phyloP scores from a whole-genome alignment of 495 filamentous ascomycete genomes.

The Tuber calosporum region DNA sequence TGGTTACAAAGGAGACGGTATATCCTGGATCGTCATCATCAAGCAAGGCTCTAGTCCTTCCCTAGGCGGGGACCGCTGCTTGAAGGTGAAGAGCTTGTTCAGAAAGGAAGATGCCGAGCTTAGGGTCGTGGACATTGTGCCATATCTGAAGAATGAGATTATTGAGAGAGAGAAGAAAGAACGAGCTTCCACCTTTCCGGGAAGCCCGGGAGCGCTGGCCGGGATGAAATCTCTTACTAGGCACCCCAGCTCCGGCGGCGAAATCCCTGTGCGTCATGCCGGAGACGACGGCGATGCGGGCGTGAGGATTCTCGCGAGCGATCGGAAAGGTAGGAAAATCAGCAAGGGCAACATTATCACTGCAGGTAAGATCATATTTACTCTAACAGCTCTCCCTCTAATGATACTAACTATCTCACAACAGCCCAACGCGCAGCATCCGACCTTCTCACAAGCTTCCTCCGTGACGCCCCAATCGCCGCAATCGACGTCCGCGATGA shows the following conservation, averaged over 20 bases:
- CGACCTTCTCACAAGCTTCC: conserved; percentile 57
- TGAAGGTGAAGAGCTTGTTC: conserved; percentile 69
- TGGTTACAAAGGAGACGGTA: conserved; percentile 61
- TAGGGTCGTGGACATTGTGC: conserved; percentile 62
- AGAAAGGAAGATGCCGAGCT: conserved; percentile 81
- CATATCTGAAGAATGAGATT: conserved; percentile 74
- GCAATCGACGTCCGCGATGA: conserved; percentile 85
- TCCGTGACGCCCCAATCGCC: conserved; percentile 63
- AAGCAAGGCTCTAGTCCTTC: conserved; percentile 51
- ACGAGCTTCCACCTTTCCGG: conserved; percentile 46
- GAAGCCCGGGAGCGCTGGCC: conserved; percentile 44
- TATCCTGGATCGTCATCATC: conserved; percentile 79
- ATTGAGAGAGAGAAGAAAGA: conserved; percentile 66
- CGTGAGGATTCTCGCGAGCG: conserved; percentile 72
- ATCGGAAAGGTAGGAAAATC: conserved; percentile 80
- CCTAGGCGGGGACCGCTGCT: conserved; percentile 49
- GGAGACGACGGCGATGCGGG: conserved; percentile 55
- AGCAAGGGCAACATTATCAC: conserved; percentile 81
- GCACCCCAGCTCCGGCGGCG: conserved; percentile 25
- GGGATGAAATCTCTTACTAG: conserved; percentile 43
- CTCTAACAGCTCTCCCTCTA: not conserved
- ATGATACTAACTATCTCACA: not conserved
- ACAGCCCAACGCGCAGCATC: conserved; percentile 56
- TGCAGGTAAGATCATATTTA: conserved; percentile 42
- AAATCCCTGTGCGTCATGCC: conserved; percentile 26